Evolutionary conservation across 1,139 yeast species (phyloP).

Genomic region (Nematodospora anomalae): DNA sequence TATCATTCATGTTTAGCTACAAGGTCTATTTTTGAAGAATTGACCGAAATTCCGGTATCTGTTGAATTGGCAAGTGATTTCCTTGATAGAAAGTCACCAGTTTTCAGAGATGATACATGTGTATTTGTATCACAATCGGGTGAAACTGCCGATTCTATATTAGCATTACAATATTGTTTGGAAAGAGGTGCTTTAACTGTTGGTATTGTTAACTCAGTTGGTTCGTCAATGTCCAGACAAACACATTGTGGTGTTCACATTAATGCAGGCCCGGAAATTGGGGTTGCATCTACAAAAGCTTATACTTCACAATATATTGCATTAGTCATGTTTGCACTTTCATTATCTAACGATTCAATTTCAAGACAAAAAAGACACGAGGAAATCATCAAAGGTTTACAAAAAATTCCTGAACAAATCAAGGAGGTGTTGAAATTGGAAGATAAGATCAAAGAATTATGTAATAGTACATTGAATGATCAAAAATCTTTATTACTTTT

Average conservation of each 20-base stretch:
- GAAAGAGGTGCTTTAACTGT: conserved; percentile 97
- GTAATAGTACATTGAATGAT: conserved; percentile 67
- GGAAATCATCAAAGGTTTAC: conserved; percentile 85
- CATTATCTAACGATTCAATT: conserved; percentile 87
- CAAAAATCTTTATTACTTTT: conserved; percentile 86
- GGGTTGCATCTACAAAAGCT: conserved; percentile 99
- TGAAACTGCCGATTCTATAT: conserved; percentile 98
- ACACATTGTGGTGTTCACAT: conserved; percentile 99
- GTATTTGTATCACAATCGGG: conserved; percentile 98
- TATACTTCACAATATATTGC: conserved; percentile 98
- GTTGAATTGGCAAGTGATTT: conserved; percentile 98
- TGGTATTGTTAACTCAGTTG: conserved; percentile 92
- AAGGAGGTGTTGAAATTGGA: conserved; percentile 73
- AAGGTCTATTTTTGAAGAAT: conserved; percentile 92
- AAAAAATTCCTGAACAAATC: conserved; percentile 83
- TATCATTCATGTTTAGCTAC: conserved; percentile 98
- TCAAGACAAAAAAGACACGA: conserved; percentile 73
- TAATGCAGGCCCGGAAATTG: conserved; percentile 99
- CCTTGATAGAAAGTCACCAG: conserved; percentile 92
- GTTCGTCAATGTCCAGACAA: conserved; percentile 91
- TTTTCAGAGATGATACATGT: conserved; percentile 97
- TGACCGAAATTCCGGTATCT: conserved; percentile 93
- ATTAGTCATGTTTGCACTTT: conserved; percentile 92
- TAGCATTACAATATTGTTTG: conserved; percentile 92
- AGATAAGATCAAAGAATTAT: conserved; percentile 69